phyloP scores from a whole-genome alignment of 23 red algal species.

The Agarophyton chilense region DNA sequence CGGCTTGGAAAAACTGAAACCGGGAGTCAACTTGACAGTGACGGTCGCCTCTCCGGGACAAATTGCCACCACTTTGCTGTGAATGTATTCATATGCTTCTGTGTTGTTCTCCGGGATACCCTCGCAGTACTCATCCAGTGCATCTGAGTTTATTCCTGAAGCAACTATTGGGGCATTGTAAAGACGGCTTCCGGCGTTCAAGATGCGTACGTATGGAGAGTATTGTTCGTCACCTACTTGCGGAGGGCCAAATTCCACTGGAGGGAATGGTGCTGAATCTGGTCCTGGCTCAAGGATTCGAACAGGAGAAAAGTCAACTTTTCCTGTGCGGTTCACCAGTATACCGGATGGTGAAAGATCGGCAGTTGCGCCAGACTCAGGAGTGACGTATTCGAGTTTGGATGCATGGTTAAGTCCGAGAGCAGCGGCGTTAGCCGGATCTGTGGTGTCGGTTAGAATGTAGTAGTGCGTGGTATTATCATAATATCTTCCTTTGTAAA shows the following conservation, averaged over 20 bases:
- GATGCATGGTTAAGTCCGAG: constrained; percentile 40
- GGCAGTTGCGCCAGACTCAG: constrained; percentile 3
- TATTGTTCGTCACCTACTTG: constrained; percentile 30
- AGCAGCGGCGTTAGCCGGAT: constrained; percentile 26
- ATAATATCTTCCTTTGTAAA: constrained; percentile 33
- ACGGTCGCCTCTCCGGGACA: constrained; percentile 38
- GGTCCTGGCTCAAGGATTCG: constrained; percentile 17
- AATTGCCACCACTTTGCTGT: constrained; percentile 39
- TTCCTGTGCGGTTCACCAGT: constrained; percentile 23
- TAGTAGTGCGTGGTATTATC: constrained; percentile 38
- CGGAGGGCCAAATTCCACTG: not conserved
- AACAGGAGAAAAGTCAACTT: constrained; percentile 14
- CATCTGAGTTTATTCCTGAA: not conserved
- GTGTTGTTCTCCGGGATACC: constrained; percentile 31
- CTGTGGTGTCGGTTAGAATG: constrained; percentile 44
- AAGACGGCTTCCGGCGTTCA: constrained; percentile 5
- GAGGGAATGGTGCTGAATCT: constrained; percentile 17
- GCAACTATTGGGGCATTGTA: constrained; percentile 63
- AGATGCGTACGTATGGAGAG: constrained; percentile 35
- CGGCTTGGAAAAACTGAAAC: constrained; percentile 64
- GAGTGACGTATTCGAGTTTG: constrained; percentile 33
- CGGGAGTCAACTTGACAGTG: constrained; percentile 36
- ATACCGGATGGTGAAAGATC: not conserved
- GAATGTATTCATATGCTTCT: constrained; percentile 9
- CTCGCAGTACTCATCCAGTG: constrained; percentile 38